Percentiles rank a stretch among this genome's conserved stretches.
Evolutionary conservation across 305 asterid genomes (phyloP).

Genomic region (Coffea humblotiana): DNA sequence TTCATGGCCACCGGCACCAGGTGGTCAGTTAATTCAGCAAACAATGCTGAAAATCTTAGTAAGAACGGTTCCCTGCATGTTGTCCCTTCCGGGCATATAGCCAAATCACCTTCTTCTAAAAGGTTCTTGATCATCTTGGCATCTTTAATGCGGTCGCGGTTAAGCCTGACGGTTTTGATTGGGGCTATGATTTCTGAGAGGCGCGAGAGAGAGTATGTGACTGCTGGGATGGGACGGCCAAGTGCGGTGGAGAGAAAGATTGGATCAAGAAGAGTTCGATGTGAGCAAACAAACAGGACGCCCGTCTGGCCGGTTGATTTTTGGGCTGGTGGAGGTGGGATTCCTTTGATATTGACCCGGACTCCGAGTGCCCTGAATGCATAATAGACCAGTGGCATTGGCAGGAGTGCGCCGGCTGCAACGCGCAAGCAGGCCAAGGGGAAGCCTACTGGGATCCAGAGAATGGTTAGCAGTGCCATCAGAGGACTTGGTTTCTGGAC

Average conservation of each 20-base stretch:
- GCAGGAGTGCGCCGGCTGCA: constrained; percentile 58
- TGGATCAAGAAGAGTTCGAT: constrained; percentile 58
- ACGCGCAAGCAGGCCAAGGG: constrained; percentile 53
- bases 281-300: constrained; percentile 60
- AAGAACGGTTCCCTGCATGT: constrained; percentile 80
- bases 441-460: constrained; percentile 64
- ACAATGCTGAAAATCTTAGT: constrained; percentile 66
- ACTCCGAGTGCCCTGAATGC: constrained; percentile 60
- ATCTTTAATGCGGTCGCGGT: constrained; percentile 55
- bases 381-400: constrained; percentile 54
- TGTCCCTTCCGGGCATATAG: constrained; percentile 81
- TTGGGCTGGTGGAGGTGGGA: constrained; percentile 48
- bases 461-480: constrained; percentile 41
- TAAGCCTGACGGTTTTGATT: constrained; percentile 48
- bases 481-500: constrained; percentile 49
- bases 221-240: constrained; percentile 63
- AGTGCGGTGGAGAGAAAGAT: constrained; percentile 59
- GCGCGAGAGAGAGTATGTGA: constrained; percentile 63
- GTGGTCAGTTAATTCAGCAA: constrained; percentile 71
- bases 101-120: constrained; percentile 56
- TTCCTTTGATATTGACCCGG: constrained; percentile 53
- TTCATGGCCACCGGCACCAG: constrained; percentile 71
- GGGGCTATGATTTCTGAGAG: constrained; percentile 64
- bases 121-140: constrained; percentile 58
- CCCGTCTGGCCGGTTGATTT: constrained; percentile 42